phyloP scores from a whole-genome alignment of 139 green algal genomes.

The Auxenochlorella pyrenoidosa region DNA sequence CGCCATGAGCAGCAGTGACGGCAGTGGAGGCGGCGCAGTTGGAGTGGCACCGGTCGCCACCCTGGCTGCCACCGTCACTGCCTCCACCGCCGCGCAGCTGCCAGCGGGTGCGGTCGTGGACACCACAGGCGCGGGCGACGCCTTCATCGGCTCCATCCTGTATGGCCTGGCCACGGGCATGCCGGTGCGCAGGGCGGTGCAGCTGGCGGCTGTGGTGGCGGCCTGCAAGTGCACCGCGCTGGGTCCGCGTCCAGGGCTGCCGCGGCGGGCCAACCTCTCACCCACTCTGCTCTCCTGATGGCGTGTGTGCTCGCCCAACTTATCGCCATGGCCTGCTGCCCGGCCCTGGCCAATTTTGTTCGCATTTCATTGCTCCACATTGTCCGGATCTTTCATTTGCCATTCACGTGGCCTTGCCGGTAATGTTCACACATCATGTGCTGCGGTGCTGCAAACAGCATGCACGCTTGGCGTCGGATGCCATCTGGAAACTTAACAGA shows the following conservation, averaged over 20 bases:
- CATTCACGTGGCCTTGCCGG: too few relatives aligned
- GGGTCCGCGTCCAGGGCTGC: slow-evolving; percentile 83
- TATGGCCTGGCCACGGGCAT: slow-evolving; percentile 77
- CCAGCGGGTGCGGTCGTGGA: slow-evolving; percentile 75
- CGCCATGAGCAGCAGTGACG: not conserved
- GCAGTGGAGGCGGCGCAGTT: not conserved
- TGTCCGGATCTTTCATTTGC: too few relatives aligned
- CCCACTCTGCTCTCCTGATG: slow-evolving; percentile 46
- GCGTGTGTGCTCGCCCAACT: too few relatives aligned
- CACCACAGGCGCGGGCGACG: slow-evolving; percentile 94
- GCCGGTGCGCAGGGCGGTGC: slow-evolving; percentile 48
- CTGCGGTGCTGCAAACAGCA: too few relatives aligned
- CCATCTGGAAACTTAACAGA: too few relatives aligned
- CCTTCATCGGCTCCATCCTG: slow-evolving; percentile 90
- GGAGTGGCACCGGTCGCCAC: not conserved
- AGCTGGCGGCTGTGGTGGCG: slow-evolving; percentile 78
- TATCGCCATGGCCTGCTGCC: too few relatives aligned
- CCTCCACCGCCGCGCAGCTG: not conserved
- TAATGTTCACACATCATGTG: too few relatives aligned
- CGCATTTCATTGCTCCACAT: too few relatives aligned
- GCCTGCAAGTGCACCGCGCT: slow-evolving; percentile 87
- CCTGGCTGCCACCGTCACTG: not conserved
- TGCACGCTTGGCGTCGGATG: too few relatives aligned
- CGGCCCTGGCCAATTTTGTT: too few relatives aligned
- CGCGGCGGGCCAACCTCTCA: slow-evolving; percentile 53